Base-by-base conservation (phyloP, 31 red algal species). In the Odonthalia washingtoniensis region DNA sequence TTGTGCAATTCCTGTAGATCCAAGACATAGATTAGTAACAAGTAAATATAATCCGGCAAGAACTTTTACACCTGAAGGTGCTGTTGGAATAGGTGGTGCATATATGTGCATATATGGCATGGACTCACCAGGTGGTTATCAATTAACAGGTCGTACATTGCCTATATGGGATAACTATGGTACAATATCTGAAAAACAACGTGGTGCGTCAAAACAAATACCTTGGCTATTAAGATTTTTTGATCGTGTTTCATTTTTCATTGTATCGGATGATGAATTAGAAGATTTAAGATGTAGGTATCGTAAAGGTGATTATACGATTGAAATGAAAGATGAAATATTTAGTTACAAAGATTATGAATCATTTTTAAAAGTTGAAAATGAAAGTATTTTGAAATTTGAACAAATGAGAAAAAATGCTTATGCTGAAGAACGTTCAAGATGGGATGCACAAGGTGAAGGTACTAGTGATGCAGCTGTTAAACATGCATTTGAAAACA, bases 91-190 rank as follows among this genome's bases (percentile, higher is more conserved):
- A 49, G 93, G 93, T 42, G 93, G 93, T 0, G 93, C 87, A 0
- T 95, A 91, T 65, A 82, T 95, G 93, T 95, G 93, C 61, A 95
- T 95, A n/a, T 95, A 95, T 32, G 93, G 93, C 14, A 95, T 90
- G 93, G 87, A 95, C 63, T 90, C 87, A 1, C 93, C 93, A 2
- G 93, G 93, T 43, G 93, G 93, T 32, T 95, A 95, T 64, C 93
- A 95, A 72, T 83, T 95, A n/a, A 83, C 84, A 17, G 93, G 93
- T 27, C 87, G 93, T 27, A 95, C 93, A 57, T 60, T 95, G 35
- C 93, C 93, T 30, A 95, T 95, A 30, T 95, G 93, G 93, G 93
- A 95, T 61, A 95, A 65, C 77, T 95, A 95, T 62, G 93, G 93
- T 62, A 76, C 70, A 16, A 70, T 95, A 63, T 76, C 93, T 31